Percentiles rank a stretch among this genome's conserved stretches.
Evolutionary conservation across 1,139 yeast species (phyloP).

Genomic region (Tardiomyces blankii): DNA sequence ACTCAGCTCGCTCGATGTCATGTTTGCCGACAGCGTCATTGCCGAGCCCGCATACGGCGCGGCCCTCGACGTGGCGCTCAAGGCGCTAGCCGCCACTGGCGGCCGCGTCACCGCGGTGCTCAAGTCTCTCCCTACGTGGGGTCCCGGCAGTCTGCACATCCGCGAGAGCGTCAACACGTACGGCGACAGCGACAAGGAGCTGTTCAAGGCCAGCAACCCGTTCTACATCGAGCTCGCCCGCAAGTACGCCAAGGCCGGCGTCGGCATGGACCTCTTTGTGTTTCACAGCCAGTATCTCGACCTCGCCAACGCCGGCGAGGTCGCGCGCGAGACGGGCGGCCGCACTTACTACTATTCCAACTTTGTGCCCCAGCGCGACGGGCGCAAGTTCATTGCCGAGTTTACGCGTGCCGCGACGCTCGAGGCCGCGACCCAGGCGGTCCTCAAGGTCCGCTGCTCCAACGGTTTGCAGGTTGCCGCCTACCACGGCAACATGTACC

Average conservation of each 20-base stretch:
- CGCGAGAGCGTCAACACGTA: slow-evolving; percentile 27
- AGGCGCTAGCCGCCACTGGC: slow-evolving; percentile 50
- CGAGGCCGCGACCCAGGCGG: slow-evolving; percentile 64
- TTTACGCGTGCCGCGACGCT: slow-evolving; percentile 15
- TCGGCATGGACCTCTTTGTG: slow-evolving; percentile 70
- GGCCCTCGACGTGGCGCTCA: slow-evolving; percentile 59
- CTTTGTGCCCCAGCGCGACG: slow-evolving; percentile 63
- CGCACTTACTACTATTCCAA: slow-evolving; percentile 50
- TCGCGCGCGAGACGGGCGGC: slow-evolving; percentile 70
- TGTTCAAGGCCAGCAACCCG: slow-evolving; percentile 49
- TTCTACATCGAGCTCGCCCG: slow-evolving; percentile 53
- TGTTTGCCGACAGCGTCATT: slow-evolving; percentile 32
- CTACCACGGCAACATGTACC: slow-evolving; percentile 50
- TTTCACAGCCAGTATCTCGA: slow-evolving; percentile 61
- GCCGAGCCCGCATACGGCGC: slow-evolving; percentile 75
- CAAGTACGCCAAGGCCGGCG: slow-evolving; percentile 45
- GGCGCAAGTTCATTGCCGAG: slow-evolving; percentile 51
- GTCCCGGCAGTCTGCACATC: slow-evolving; percentile 65
- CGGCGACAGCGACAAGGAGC: slow-evolving; percentile 42
- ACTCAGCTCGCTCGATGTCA: slow-evolving; percentile 47
- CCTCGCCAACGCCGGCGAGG: slow-evolving; percentile 58
- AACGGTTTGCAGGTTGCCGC: slow-evolving; percentile 77
- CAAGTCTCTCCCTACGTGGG: slow-evolving; percentile 66
- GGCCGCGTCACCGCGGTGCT: slow-evolving; percentile 72
- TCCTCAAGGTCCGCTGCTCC: slow-evolving; percentile 78